phyloP scores from a whole-genome alignment of 2,329 filamentous ascomycete species.

The Boeremia exigua region DNA sequence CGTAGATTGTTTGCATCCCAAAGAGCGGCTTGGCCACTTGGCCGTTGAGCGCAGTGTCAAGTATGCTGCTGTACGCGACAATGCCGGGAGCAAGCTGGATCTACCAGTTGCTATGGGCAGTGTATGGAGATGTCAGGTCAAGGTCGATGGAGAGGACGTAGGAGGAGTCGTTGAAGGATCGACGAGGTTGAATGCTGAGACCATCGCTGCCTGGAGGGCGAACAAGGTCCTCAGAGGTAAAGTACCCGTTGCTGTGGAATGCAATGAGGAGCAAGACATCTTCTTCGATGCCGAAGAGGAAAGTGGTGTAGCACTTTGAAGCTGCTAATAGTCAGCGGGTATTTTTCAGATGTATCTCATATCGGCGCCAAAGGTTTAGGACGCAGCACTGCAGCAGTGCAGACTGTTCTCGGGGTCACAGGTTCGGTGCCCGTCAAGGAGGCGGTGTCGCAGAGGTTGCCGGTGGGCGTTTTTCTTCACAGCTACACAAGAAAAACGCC shows the following conservation, averaged over 20 bases:
- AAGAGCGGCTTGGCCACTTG: slow-evolving; percentile 70
- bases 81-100: background rate
- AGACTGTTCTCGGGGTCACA: background rate
- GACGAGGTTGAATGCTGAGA: slow-evolving; percentile 48
- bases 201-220: slow-evolving; percentile 46
- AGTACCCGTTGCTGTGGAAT: slow-evolving; percentile 1
- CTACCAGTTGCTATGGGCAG: slow-evolving; percentile 5
- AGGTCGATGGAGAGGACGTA: slow-evolving; percentile 43
- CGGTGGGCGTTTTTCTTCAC: background rate
- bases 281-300: slow-evolving; percentile 9
- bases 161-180: slow-evolving; percentile 41
- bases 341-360: background rate
- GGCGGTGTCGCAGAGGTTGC: slow-evolving; percentile 8
- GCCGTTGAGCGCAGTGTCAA: slow-evolving; percentile 60
- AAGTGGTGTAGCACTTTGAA: background rate
- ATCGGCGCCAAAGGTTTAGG: background rate
- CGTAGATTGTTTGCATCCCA: slow-evolving; percentile 66
- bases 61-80: slow-evolving; percentile 53
- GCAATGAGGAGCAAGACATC: slow-evolving; percentile 17
- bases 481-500: background rate
- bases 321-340: slow-evolving; percentile 2
- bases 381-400: background rate
- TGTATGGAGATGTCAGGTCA: slow-evolving; percentile 42
- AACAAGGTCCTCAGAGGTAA: slow-evolving; percentile 29
- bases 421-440: slow-evolving; percentile 13